phyloP scores from a whole-genome alignment of 768 basidiomycete species.

The Leccinum ochraceum region DNA sequence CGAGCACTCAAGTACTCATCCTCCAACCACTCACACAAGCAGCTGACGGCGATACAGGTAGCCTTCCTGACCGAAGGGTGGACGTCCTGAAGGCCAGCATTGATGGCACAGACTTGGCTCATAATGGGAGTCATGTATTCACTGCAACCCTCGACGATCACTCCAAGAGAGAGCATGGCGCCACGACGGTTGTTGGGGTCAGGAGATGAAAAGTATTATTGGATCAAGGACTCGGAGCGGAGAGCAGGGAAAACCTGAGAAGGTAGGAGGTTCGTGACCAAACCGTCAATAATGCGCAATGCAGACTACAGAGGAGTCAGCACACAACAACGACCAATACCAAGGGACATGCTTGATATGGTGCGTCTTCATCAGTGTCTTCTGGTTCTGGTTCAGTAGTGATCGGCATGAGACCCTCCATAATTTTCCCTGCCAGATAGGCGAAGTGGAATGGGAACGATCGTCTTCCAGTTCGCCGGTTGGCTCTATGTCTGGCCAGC shows the following conservation, averaged over 20 bases:
- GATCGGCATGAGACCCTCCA: slow-evolving; percentile 92
- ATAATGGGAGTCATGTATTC: slow-evolving; percentile 97
- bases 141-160: slow-evolving; percentile 95
- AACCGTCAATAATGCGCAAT: slow-evolving; percentile 90
- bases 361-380: slow-evolving; percentile 91
- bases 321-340: not conserved
- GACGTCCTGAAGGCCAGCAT: slow-evolving; percentile 80
- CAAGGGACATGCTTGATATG: slow-evolving; percentile 68
- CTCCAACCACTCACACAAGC: slow-evolving; percentile 96
- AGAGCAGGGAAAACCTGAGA: slow-evolving; percentile 95
- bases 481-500: slow-evolving; percentile 47
- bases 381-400: slow-evolving; percentile 93
- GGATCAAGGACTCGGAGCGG: slow-evolving; percentile 60
- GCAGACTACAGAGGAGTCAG: slow-evolving; percentile 60
- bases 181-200: slow-evolving; percentile 83
- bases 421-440: slow-evolving; percentile 78
- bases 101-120: slow-evolving; percentile 87
- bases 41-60: slow-evolving; percentile 93
- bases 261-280: slow-evolving; percentile 91
- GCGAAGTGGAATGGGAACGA: slow-evolving; percentile 41
- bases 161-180: slow-evolving; percentile 93
- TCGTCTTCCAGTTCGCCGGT: slow-evolving; percentile 58
- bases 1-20: slow-evolving; percentile 69
- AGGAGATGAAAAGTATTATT: slow-evolving; percentile 79
- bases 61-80: slow-evolving; percentile 91